Conservation (phyloP, 108 stramenopile species). For the Schizochytrium sp. region DNA sequence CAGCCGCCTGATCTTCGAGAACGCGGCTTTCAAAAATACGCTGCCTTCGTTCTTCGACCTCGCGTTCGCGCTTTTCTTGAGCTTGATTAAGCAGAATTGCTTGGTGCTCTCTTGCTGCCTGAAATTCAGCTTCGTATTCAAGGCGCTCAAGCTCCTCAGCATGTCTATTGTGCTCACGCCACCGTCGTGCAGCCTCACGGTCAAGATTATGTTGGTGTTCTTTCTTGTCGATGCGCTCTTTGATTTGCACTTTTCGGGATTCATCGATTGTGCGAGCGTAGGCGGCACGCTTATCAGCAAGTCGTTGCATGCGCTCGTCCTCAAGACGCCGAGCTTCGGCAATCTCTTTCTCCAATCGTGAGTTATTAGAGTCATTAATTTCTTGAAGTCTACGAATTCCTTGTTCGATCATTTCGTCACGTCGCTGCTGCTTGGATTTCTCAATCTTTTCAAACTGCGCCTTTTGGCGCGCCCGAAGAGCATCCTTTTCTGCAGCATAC, state of each 20-base stretch:
- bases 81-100: constrained; percentile 42
- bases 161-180: constrained; percentile 29
- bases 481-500: constrained; percentile 36
- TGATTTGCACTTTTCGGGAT: constrained; percentile 34
- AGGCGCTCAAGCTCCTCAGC: constrained; percentile 34
- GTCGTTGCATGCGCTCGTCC: constrained; percentile 35
- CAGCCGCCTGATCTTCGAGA: constrained; percentile 30
- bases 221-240: background rate
- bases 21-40: constrained; percentile 1
- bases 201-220: background rate
- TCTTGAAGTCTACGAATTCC: constrained; percentile 21
- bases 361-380: constrained; percentile 24
- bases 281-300: constrained; percentile 54
- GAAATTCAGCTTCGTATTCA: constrained; percentile 39
- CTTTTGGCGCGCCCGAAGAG: constrained; percentile 13
- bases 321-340: constrained; percentile 44
- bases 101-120: constrained; percentile 23
- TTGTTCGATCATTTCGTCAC: constrained; percentile 58
- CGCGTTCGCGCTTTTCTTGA: constrained; percentile 52
- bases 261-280: constrained; percentile 57
- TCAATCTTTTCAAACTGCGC: constrained; percentile 60
- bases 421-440: constrained; percentile 30
- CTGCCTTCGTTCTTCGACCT: background rate
- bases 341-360: constrained; percentile 32
- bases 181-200: constrained; percentile 12